Evolutionary conservation across 371 early-diverging fungal species (phyloP), one percentile per base, ranked within the genome.

Genomic region (Mortierella sp.): DNA sequence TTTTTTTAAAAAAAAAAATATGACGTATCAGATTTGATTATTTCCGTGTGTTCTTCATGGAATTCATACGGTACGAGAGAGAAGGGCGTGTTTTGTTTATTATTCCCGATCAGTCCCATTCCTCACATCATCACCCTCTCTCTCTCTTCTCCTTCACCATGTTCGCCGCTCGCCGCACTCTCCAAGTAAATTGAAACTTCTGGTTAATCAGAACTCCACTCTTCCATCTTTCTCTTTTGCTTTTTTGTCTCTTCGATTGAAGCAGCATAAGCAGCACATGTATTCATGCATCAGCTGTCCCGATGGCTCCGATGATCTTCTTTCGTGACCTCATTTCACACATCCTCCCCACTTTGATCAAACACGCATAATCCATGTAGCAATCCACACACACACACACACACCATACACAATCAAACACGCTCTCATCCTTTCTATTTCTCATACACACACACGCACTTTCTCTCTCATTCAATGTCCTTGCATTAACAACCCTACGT

Each of bases 141-240:
- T 63, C 69, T 65, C 60, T 55, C 53, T n/a, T 47, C 65, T 32
- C 47, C 32, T 13, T 75, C 76, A 43, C 76, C 65, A 75, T 75
- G 76, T 53, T 75, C 63, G 76, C 76, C 57, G 72, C 71, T 53
- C 76, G 72, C 73, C 77, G 73, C 65, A 69, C 77, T 58, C 72
- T 77, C 57, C 74, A 74, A 74, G 79, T 78, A 78, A 70, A 58
- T 61, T 43, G 22, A 43, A 11, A 55, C 1, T 19, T 38, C 36
- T n/a, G 4, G 45, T 55, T 13, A 58, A 58, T 9, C 32, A 19
- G 4, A 7, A 8, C 21, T 58, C 43, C 43, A 36, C 36, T 41
- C 4, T 33, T 13, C 21, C 40, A 28, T 28, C 59, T n/a, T 9
- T 0, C 55, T 41, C 8, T 15, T 24, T 57, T 11, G 24, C 58